Percentiles rank a stretch among this genome's conserved stretches.
These are phyloP conservation scores for Jimgerdemannia flammicorona DNA, from an alignment of 192 early-diverging fungal species.

Conservation along the genomic window DNA sequence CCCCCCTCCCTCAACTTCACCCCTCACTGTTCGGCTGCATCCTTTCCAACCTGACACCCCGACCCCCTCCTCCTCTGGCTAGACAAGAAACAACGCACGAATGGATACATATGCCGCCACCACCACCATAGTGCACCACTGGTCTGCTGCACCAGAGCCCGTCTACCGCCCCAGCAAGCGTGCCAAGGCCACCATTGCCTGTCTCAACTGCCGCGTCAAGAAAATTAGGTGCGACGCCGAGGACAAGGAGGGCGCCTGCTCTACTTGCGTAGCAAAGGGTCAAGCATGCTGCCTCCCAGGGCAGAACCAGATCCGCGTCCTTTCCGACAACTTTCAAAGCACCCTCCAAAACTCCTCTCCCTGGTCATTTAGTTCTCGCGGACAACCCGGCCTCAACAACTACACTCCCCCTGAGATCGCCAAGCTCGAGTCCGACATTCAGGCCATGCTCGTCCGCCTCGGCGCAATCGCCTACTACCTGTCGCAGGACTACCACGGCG, in stretches of 20 bases:
- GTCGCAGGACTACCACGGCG: background rate
- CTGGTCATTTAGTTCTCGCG: background rate
- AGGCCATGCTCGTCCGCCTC: background rate
- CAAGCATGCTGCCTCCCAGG: background rate
- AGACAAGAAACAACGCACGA: too few species aligned
- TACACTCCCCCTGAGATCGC: background rate
- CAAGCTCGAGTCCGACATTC: background rate
- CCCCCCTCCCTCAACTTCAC: too few species aligned
- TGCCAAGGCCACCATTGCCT: background rate
- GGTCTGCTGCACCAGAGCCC: background rate
- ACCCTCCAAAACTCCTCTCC: background rate
- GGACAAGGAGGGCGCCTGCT: background rate
- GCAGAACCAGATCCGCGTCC: background rate
- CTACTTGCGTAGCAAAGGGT: background rate
- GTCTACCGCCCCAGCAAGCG: background rate
- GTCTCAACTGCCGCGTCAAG: background rate
- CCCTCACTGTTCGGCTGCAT: too few species aligned
- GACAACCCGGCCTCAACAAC: background rate
- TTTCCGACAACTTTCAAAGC: background rate
- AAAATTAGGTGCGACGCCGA: background rate
- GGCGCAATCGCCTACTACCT: background rate
- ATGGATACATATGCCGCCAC: too few species aligned
- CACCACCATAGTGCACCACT: background rate
- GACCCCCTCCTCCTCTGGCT: too few species aligned
- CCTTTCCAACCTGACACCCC: too few species aligned